Evolutionary conservation across 176 grass and related monocot genomes (phyloP).

Genomic region (Raddia guianensis): DNA sequence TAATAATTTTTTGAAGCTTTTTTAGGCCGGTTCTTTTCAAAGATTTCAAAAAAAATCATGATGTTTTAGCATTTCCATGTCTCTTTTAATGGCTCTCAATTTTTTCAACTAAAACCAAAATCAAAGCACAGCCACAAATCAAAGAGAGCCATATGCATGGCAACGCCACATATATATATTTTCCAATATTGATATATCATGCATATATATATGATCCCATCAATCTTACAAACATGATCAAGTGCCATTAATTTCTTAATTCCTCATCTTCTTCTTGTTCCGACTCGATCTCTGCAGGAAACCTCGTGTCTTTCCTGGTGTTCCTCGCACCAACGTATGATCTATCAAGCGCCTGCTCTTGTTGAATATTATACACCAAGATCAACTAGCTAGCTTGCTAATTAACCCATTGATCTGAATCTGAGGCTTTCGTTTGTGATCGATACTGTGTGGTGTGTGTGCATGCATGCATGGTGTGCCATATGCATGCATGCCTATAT

Average conservation of each 20-base stretch:
- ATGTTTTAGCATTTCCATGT: too few relatives aligned
- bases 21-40: too few relatives aligned
- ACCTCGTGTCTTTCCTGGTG: constrained; percentile 85
- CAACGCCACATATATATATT: not conserved
- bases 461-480: not conserved
- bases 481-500: not conserved
- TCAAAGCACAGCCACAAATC: too few relatives aligned
- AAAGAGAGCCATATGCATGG: too few relatives aligned
- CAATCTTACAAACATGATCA: constrained; percentile 13
- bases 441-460: not conserved
- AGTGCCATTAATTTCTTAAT: not conserved
- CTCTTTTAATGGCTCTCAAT: too few relatives aligned
- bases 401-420: not conserved
- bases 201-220: not conserved
- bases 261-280: not conserved
- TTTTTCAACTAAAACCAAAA: too few relatives aligned
- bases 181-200: not conserved
- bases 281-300: constrained; percentile 50
- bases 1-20: too few relatives aligned
- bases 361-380: not conserved
- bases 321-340: constrained; percentile 72
- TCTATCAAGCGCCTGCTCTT: too few relatives aligned
- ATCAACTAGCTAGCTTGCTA: too few relatives aligned
- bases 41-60: too few relatives aligned
- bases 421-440: not conserved